Conservation (phyloP, 148 eudicot species). For the Rhododendron kiyosumense region DNA sequence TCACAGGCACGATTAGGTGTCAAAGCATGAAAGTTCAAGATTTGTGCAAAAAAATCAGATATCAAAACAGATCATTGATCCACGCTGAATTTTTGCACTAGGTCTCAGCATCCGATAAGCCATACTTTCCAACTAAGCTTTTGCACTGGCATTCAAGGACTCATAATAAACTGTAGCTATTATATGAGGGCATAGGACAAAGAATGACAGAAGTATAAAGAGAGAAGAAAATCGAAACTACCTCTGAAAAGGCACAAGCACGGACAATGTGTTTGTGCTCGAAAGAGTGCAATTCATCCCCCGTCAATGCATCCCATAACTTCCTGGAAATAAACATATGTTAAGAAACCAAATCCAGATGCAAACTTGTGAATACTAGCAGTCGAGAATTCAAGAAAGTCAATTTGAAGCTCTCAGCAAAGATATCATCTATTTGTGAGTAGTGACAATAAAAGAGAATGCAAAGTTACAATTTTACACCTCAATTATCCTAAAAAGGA, state of each 20-base stretch:
- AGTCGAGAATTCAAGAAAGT: neutral
- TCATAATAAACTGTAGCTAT: neutral
- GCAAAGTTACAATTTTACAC: neutral
- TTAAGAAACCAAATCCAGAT: neutral
- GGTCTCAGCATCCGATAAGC: neutral
- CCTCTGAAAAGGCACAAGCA: constrained; percentile 95
- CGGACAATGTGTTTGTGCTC: constrained; percentile 98
- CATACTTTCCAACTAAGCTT: neutral
- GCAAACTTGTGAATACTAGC: neutral
- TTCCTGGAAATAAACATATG: constrained; percentile 44
- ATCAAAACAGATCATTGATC: neutral
- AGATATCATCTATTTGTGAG: neutral
- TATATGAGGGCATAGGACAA: neutral
- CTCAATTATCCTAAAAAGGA: neutral
- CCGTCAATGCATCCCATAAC: constrained; percentile 95
- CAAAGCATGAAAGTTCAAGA: neutral
- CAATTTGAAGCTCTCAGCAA: neutral
- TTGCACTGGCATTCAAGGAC: neutral
- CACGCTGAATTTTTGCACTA: neutral
- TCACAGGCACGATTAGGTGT: neutral
- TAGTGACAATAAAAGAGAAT: neutral
- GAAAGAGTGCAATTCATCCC: constrained; percentile 87
- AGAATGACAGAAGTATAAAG: neutral
- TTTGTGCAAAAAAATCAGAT: neutral
- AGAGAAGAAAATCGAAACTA: constrained; percentile 14